phyloP scores from a whole-genome alignment of 495 filamentous ascomycete genomes.

The Copromyces sp. region DNA sequence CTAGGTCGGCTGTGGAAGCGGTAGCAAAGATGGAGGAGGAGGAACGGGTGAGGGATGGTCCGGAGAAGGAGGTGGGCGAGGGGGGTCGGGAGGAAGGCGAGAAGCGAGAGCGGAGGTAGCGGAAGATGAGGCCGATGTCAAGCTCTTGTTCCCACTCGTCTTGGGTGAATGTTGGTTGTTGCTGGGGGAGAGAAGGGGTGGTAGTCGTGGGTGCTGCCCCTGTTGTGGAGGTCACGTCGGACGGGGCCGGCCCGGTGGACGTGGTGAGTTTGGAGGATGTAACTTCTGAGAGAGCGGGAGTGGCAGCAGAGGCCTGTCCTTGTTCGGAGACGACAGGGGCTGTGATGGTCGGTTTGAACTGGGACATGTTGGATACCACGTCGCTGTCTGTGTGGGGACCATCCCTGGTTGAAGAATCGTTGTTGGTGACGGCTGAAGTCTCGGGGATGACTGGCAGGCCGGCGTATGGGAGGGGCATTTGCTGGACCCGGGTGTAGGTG shows the following conservation, averaged over 20 bases:
- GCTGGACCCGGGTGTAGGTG: constrained; percentile 51
- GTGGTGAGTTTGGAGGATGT: background rate
- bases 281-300: background rate
- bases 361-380: constrained; percentile 21
- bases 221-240: background rate
- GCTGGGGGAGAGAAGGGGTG: background rate
- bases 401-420: constrained; percentile 4
- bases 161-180: constrained; percentile 31
- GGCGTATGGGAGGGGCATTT: constrained; percentile 43
- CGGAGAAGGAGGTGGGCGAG: constrained; percentile 27
- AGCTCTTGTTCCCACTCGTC: constrained; percentile 87
- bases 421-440: constrained; percentile 19
- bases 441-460: constrained; percentile 47
- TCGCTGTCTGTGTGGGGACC: background rate
- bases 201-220: constrained; percentile 1
- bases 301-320: background rate
- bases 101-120: constrained; percentile 71
- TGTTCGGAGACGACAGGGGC: background rate
- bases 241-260: background rate
- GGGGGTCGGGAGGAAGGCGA: constrained; percentile 23
- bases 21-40: constrained; percentile 27
- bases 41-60: constrained; percentile 11
- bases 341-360: constrained; percentile 41
- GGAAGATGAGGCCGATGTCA: constrained; percentile 80
- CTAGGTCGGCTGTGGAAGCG: constrained; percentile 50